Evolutionary conservation across 768 basidiomycete genomes (phyloP), one percentile per base, ranked within the genome.

Genomic region (Pholiota molesta): DNA sequence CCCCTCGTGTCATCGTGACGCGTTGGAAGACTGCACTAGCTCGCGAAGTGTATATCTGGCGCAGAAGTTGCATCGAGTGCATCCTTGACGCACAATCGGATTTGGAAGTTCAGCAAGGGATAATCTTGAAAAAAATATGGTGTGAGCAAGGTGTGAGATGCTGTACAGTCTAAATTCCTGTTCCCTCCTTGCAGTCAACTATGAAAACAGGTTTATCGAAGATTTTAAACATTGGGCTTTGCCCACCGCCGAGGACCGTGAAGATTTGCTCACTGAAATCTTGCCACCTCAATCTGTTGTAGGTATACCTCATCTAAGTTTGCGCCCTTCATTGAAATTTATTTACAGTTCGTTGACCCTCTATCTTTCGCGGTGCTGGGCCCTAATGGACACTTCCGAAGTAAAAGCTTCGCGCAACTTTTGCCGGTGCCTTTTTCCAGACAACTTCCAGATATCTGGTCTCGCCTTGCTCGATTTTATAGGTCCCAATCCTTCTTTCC

Each of bases 401-500:
- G 74, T 8, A 68, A 69, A 19, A 65, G 78, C 16, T 79, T 78
- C 33, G 71, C 69, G 16, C 68, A 77, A 6, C 76, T 80, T 39
- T 85, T 87, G 0, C 55, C 54, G 1, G 57, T 82, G 16, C 84
- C 86, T 0, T 83, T 88, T 26, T 26, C 26, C 4, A 26, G 26
- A 26, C 26, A 26, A 26, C 68, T 89, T 91, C 73, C 79, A 80
- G 61, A 73, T 82, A 53, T 79, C 80, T 52, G 73, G 81, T 62
- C 49, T 52, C 13, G 66, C 74, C 23, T 91, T 92, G 73, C 74
- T 87, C 53, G 57, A 70, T 5, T 74, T 91, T 56, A 79, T 91
- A 0, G 91, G 90, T 0, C 61, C 71, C 9, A 73, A 76, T 28
- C 83, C 90, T 8, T 81, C 80, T 0, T 80, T 92, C 49, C 79